These are phyloP conservation scores for Berkeleyomyces rouxiae DNA, from an alignment of 2,329 filamentous ascomycete genomes.

Conservation along the genomic window DNA sequence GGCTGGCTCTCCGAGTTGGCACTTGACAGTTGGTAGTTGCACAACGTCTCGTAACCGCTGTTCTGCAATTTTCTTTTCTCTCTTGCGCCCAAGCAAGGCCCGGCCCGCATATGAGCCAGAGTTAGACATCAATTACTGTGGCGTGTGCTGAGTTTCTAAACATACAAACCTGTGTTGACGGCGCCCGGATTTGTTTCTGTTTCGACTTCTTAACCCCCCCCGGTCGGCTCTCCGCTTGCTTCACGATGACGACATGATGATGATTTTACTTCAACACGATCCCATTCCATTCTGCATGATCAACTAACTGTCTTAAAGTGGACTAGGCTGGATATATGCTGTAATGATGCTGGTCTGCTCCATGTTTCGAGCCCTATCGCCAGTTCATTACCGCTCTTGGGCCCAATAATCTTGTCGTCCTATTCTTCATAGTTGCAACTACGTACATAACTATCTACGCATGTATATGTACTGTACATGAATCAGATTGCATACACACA, in stretches of 20 bases:
- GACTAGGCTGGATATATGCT: not conserved
- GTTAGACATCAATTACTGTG: too few species aligned
- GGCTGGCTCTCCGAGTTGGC: too few species aligned
- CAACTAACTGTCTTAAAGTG: not conserved
- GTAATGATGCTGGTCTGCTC: not conserved
- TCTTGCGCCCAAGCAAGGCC: too few species aligned
- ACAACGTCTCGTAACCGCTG: not conserved
- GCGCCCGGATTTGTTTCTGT: not conserved
- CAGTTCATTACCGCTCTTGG: not conserved
- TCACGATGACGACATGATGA: not conserved
- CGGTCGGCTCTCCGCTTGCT: not conserved
- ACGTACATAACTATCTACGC: not conserved
- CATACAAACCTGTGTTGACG: too few species aligned
- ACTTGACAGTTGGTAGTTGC: not conserved
- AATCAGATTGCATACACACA: not conserved
- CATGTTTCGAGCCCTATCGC: not conserved
- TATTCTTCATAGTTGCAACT: not conserved
- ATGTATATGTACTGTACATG: not conserved
- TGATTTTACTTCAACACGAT: not conserved
- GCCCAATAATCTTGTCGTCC: not conserved
- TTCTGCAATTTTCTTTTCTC: too few species aligned
- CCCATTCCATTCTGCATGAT: not conserved
- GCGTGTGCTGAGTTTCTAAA: too few species aligned
- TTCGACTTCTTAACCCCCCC: not conserved
- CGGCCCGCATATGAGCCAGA: too few species aligned